A percentile compares a stretch with the other conserved stretches of the same genome.
These are phyloP conservation scores for Chlamydomonas reinhardtii DNA, from an alignment of 163 green algal genomes.

Conservation along the genomic window DNA sequence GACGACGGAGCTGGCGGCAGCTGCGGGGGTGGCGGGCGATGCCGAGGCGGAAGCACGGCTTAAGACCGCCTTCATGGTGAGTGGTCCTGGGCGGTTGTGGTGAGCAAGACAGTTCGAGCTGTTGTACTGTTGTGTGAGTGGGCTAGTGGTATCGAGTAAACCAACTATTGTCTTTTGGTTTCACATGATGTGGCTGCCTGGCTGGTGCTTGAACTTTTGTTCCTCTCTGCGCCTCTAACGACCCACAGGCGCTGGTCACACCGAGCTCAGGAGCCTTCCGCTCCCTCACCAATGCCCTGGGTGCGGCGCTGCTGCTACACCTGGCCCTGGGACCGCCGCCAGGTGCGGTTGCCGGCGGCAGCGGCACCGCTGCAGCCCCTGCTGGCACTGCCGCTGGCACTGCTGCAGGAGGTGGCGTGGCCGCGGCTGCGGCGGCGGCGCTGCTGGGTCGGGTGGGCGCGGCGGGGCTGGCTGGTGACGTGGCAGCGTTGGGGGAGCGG, in stretches of 20 bases:
- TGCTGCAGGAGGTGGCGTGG: neutral
- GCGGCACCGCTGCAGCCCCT: neutral
- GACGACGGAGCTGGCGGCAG: slow-evolving; percentile 64
- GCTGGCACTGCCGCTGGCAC: neutral
- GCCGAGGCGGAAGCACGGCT: slow-evolving; percentile 9
- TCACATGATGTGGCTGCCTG: too few relatives aligned
- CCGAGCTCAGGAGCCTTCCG: slow-evolving; percentile 58
- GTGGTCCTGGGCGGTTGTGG: neutral
- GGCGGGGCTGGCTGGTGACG: slow-evolving; percentile 63
- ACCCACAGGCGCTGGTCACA: slow-evolving; percentile 58
- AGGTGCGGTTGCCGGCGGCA: neutral
- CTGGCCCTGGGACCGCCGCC: slow-evolving; percentile 32
- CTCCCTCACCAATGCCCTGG: slow-evolving; percentile 58
- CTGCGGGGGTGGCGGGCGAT: slow-evolving; percentile 54
- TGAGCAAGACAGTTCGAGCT: too few relatives aligned
- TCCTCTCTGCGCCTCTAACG: neutral
- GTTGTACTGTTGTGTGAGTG: too few relatives aligned
- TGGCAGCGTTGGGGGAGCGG: slow-evolving; percentile 61
- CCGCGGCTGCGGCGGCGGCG: neutral
- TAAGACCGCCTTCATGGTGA: slow-evolving; percentile 20
- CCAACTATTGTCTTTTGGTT: too few relatives aligned
- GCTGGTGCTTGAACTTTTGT: too few relatives aligned
- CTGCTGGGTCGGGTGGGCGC: slow-evolving; percentile 73
- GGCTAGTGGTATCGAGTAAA: too few relatives aligned
- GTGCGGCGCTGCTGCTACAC: slow-evolving; percentile 47